Evolutionary conservation across 305 asterid genomes (phyloP).

Genomic region (Stenogyne calaminthoides): DNA sequence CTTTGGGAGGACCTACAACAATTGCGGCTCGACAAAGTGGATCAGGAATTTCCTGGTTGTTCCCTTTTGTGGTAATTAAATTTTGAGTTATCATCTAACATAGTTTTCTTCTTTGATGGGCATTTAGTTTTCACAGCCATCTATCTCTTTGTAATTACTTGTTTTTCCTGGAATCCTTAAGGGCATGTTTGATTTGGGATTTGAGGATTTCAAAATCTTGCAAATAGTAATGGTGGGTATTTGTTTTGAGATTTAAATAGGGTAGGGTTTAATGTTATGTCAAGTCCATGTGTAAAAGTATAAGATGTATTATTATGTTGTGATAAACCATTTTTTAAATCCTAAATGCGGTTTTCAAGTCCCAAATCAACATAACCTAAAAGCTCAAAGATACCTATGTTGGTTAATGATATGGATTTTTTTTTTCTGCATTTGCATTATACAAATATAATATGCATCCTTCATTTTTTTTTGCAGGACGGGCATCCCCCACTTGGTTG

Average conservation of each 20-base stretch:
- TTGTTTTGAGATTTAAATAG: no score
- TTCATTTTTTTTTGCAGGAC: slow-evolving; percentile 57
- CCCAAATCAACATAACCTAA: no score
- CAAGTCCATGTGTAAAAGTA: no score
- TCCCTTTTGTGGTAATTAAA: slow-evolving; percentile 99
- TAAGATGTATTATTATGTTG: no score
- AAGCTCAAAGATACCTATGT: slow-evolving; percentile 16
- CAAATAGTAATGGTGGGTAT: no score
- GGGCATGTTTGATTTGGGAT: background rate
- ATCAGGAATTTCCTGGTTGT: slow-evolving; percentile 93
- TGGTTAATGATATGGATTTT: slow-evolving; percentile 25
- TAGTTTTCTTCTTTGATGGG: slow-evolving; percentile 18
- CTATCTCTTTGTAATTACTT: background rate
- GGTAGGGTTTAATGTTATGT: no score
- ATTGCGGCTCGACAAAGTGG: slow-evolving; percentile 99
- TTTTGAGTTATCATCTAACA: slow-evolving; percentile 8
- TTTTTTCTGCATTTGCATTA: background rate
- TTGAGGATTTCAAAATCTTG: no score
- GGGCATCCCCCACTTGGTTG: slow-evolving; percentile 99
- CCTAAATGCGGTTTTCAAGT: no score
- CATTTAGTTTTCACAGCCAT: slow-evolving; percentile 24
- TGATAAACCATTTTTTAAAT: no score
- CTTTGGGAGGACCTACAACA: slow-evolving; percentile 99
- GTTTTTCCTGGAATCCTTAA: slow-evolving; percentile 14
- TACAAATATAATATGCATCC: slow-evolving; percentile 18